These are phyloP conservation scores for Scheffersomyces lignicola DNA, from an alignment of 1,139 yeast genomes.

Conservation along the genomic window DNA sequence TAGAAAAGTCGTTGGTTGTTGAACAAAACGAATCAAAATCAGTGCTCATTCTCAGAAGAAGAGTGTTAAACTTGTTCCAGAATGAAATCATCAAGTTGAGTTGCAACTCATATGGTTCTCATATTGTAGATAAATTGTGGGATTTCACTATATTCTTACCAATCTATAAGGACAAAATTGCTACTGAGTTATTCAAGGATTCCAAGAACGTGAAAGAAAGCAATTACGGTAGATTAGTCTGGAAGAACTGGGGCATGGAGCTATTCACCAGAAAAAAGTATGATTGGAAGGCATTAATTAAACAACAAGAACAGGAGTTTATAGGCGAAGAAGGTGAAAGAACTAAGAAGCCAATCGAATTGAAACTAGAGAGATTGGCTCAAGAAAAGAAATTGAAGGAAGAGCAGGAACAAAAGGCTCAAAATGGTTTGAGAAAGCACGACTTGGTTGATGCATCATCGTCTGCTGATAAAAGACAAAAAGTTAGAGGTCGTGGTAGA, in stretches of 20 bases:
- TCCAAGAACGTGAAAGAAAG: slow-evolving; percentile 77
- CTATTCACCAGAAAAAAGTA: slow-evolving; percentile 67
- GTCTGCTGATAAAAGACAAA: slow-evolving; percentile 19
- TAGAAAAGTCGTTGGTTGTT: slow-evolving; percentile 58
- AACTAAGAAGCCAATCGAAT: slow-evolving; percentile 42
- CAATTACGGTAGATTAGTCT: slow-evolving; percentile 83
- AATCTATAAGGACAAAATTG: slow-evolving; percentile 84
- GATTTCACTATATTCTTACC: slow-evolving; percentile 72
- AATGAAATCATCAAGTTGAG: slow-evolving; percentile 58
- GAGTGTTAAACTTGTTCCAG: slow-evolving; percentile 67
- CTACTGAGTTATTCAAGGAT: slow-evolving; percentile 61
- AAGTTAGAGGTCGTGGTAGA: slow-evolving; percentile 32
- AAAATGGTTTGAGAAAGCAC: no score
- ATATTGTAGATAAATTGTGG: slow-evolving; percentile 85
- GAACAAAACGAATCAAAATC: slow-evolving; percentile 39
- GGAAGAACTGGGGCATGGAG: slow-evolving; percentile 95
- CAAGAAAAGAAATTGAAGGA: slow-evolving; percentile 32
- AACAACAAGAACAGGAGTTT: slow-evolving; percentile 64
- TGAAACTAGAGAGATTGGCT: slow-evolving; percentile 43
- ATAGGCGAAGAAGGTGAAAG: slow-evolving; percentile 27
- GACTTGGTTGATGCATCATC: slow-evolving; percentile 10
- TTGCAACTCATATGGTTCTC: slow-evolving; percentile 90
- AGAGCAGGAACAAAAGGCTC: slow-evolving; percentile 21
- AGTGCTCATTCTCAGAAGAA: slow-evolving; percentile 58
- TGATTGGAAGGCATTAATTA: slow-evolving; percentile 80